Evolutionary conservation across 495 filamentous ascomycete species (phyloP), one percentile per base, ranked within the genome.

Genomic region (Neohortaea acidophila): DNA sequence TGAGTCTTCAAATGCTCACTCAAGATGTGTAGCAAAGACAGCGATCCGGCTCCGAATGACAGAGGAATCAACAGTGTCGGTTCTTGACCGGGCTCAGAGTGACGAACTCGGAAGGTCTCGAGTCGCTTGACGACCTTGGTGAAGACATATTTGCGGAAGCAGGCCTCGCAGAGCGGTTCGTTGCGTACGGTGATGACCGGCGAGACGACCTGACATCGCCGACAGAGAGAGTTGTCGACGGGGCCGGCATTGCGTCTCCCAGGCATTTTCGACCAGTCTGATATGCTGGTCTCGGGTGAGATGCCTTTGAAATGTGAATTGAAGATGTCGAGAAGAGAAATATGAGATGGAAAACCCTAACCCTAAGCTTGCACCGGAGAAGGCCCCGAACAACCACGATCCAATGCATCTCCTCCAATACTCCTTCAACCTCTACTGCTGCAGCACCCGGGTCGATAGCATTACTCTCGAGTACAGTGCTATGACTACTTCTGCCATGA

Each of bases 41-140:
- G 67, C 0, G 87, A 94, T 7, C 79, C 89, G 2, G 81, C 64
- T 0, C 91, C 89, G 44, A 84, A 74, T 1, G 85, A 94, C 3
- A 94, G 49, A 1, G 84, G 81, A 11, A 96, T 59, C 2, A 94
- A 64, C 19, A 92, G 65, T 34, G 64, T 70, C 33, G 62, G 61
- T 37, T 66, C 59, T 43, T 58, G 44, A 45, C 56, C 49, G 45
- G 51, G 33, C 2, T 51, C 29, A 13, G 55, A 38, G 39, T 59
- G 34, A 11, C 57, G 51, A 48, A 61, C 54, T 51, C 56, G 65
- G 57, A 74, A 79, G 30, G 60, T 63, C 51, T 81, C 79, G 64
- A 87, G 79, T 27, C 82, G 80, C 49, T 82, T 84, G 45, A 81
- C 58, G 45, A 75, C 69, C 53, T 94, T 94, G 38, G 69, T 73